Percentiles rank a stretch among this genome's conserved stretches.
These are phyloP conservation scores for Botrytis cinerea DNA, from an alignment of 2,329 filamentous ascomycete species.

Conservation along the genomic window DNA sequence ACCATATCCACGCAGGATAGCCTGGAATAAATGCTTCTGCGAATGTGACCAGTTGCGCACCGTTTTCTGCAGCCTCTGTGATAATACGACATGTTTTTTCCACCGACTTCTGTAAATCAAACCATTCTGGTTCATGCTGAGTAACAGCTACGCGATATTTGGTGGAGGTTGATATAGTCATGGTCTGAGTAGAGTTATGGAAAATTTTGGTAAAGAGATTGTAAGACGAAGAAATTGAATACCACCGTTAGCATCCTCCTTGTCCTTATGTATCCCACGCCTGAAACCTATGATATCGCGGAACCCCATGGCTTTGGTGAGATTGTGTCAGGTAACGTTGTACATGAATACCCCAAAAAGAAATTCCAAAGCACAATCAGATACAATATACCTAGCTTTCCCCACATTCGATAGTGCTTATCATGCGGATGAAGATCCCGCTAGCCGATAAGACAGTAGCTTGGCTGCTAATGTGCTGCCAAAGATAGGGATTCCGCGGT, in stretches of 20 bases:
- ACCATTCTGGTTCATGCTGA: constrained; percentile 61
- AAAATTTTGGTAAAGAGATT: neutral
- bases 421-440: neutral
- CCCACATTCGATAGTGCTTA: neutral
- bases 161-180: neutral
- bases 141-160: constrained; percentile 49
- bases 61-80: constrained; percentile 53
- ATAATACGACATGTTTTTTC: constrained; percentile 60
- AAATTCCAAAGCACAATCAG: neutral
- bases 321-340: neutral
- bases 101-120: constrained; percentile 57
- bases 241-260: too few species aligned
- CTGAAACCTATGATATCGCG: neutral
- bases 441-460: constrained; percentile 1
- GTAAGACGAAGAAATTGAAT: neutral
- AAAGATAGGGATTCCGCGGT: neutral
- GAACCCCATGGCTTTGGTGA: neutral
- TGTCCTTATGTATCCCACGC: neutral
- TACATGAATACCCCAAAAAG: neutral
- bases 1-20: constrained; percentile 52
- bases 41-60: constrained; percentile 57
- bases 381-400: neutral
- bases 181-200: neutral
- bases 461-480: neutral
- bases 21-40: constrained; percentile 58